Conservation (phyloP, 495 filamentous ascomycete genomes). For the Glarea lozoyensis region DNA sequence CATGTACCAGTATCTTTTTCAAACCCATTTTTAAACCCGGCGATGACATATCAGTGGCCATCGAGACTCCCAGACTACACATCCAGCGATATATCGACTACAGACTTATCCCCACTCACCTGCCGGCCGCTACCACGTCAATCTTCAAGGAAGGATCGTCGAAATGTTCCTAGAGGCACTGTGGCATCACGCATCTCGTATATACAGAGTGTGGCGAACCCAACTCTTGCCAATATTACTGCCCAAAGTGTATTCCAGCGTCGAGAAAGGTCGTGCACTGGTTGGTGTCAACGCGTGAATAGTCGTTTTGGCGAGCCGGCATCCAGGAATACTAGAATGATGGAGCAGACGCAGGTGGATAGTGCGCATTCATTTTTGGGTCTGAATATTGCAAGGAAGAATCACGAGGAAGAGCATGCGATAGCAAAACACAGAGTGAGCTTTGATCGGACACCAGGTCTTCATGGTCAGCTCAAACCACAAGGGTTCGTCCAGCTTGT, state of each 20-base stretch:
- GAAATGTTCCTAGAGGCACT: constrained; percentile 14
- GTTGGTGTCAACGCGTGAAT: constrained; percentile 13
- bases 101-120: not conserved
- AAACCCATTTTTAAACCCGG: too few relatives aligned
- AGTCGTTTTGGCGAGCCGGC: constrained; percentile 14
- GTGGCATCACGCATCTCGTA: constrained; percentile 14
- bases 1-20: too few relatives aligned
- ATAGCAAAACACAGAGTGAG: constrained; percentile 1
- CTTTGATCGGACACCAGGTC: constrained; percentile 2
- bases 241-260: not conserved
- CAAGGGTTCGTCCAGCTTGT: not conserved
- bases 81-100: not conserved
- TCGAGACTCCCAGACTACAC: too few relatives aligned
- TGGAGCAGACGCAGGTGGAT: constrained; percentile 10
- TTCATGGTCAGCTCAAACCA: constrained; percentile 6
- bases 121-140: not conserved
- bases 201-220: constrained; percentile 9
- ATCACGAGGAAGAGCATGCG: constrained; percentile 8
- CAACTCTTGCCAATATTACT: not conserved
- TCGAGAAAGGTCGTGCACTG: constrained; percentile 10
- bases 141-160: constrained; percentile 3
- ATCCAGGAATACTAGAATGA: constrained; percentile 7
- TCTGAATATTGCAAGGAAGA: constrained; percentile 6
- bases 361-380: constrained; percentile 10
- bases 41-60: too few relatives aligned